These are phyloP conservation scores for Phytophthora nicotianae DNA, from an alignment of 352 stramenopile species.

Conservation along the genomic window DNA sequence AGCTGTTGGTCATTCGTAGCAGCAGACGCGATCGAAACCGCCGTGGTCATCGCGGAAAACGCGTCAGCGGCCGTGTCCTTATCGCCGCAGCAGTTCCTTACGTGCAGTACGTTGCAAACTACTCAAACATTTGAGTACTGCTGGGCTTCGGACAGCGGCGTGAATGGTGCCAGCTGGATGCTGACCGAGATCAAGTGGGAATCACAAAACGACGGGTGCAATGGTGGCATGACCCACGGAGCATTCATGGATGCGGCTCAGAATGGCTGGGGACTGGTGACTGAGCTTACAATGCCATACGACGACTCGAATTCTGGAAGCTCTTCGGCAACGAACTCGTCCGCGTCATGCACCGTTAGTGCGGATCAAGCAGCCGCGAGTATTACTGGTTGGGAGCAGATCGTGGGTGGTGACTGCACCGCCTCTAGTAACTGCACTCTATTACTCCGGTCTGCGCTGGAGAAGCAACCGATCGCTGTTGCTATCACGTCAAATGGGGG, in stretches of 20 bases:
- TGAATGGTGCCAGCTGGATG: conserved; percentile 64
- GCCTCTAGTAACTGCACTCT: conserved; percentile 52
- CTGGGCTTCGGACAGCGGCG: conserved; percentile 57
- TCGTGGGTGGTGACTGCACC: conserved; percentile 66
- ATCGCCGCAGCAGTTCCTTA: conserved; percentile 80
- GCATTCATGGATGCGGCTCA: conserved; percentile 78
- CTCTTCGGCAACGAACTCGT: conserved; percentile 33
- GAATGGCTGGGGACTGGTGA: conserved; percentile 65
- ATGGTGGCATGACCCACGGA: conserved; percentile 84
- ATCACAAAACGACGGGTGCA: conserved; percentile 75
- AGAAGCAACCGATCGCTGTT: conserved; percentile 74
- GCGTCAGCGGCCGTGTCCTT: conserved; percentile 59
- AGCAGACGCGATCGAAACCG: conserved; percentile 80
- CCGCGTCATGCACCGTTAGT: conserved; percentile 40
- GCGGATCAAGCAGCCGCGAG: conserved; percentile 59
- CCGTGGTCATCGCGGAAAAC: conserved; percentile 71
- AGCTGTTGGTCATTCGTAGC: conserved; percentile 86
- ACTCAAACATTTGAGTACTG: conserved; percentile 83
- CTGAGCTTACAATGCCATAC: conserved; percentile 79
- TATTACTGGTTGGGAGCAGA: conserved; percentile 74
- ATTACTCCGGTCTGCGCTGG: conserved; percentile 61
- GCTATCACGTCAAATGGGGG: conserved; percentile 75
- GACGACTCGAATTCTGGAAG: conserved; percentile 49
- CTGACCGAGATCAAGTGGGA: conserved; percentile 74
- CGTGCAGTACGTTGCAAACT: conserved; percentile 65